phyloP scores from a whole-genome alignment of 306 rosid genomes.

The Ceratonia siliqua region DNA sequence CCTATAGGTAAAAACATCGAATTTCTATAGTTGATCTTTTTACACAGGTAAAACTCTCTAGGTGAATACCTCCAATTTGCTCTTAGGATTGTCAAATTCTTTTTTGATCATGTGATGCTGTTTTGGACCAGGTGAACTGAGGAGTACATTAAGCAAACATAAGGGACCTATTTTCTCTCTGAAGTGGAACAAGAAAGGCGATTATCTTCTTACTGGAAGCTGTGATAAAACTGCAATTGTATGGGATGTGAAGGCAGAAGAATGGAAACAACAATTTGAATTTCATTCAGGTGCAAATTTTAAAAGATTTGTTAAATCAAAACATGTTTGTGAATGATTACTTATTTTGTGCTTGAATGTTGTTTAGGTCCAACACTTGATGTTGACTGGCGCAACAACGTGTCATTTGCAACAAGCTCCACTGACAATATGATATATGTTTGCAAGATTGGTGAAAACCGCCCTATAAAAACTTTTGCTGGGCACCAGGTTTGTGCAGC shows the following conservation, averaged over 20 bases:
- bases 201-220: conserved; percentile 94
- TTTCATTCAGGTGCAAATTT: conserved; percentile 73
- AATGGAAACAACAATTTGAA: conserved; percentile 91
- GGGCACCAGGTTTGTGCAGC: conserved; percentile 81
- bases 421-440: conserved; percentile 86
- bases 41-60: background rate
- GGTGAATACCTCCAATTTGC: conserved; percentile 15
- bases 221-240: conserved; percentile 94
- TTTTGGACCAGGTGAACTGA: conserved; percentile 68
- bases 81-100: conserved; percentile 5
- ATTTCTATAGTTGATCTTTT: background rate
- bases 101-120: conserved; percentile 26
- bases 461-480: conserved; percentile 70
- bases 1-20: conserved; percentile 3
- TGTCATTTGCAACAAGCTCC: conserved; percentile 90
- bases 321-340: conserved; percentile 1
- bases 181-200: conserved; percentile 96
- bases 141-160: conserved; percentile 80
- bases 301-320: background rate
- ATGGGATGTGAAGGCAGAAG: conserved; percentile 91
- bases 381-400: conserved; percentile 95
- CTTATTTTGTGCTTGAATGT: conserved; percentile 30
- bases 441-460: conserved; percentile 85
- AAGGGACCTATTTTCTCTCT: conserved; percentile 92
- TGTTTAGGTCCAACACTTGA: conserved; percentile 89